Evolutionary conservation across 176 grass and related monocot species (phyloP), one percentile per base, ranked within the genome.

Genomic region (Musa itinerans): DNA sequence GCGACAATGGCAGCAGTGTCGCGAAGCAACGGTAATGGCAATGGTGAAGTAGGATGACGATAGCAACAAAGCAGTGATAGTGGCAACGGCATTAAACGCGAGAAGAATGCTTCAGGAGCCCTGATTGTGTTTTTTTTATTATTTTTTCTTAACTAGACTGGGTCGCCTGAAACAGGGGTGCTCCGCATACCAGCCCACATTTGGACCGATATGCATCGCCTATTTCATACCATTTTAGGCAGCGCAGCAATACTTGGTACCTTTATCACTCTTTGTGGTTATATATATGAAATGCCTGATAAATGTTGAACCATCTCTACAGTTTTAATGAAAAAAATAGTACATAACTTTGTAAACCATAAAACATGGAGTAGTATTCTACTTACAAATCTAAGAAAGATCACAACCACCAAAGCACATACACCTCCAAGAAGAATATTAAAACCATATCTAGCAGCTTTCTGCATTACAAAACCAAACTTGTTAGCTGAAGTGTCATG

Each of bases 341-440:
- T 71, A 73, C 50, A 0, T 0, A 76, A 61, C 3, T 19, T 61
- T 61, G 57, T 61, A 19, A 61, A 61, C n/a, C 75, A 82, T 71
- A 50, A 62, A 2, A 50, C 22, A 26, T 76, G 64, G 63, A 24
- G 65, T 61, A 29, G 24, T 24, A 53, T 19, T 76, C 19, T 83
- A 89, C 93, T 97, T 93, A 97, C 93, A 85, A 89, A 97, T 87
- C 85, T 86, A 83, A 93, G 74, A 63, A 87, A 93, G 73, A 97
- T 89, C 79, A 97, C 81, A 79, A 97, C 64, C 22, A 90, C 86
- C 71, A 97, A 61, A 10, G 75, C 75, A 21, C 93, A 97, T 76
- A 97, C 63, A 64, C 83, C 81, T 71, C 90, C 93, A 17, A 97
- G 87, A 85, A 97, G 85, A 87, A 97, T 76, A 68, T 90, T 81